Conservation (phyloP, 140 eudicot genomes). For the Anethum foeniculum region DNA sequence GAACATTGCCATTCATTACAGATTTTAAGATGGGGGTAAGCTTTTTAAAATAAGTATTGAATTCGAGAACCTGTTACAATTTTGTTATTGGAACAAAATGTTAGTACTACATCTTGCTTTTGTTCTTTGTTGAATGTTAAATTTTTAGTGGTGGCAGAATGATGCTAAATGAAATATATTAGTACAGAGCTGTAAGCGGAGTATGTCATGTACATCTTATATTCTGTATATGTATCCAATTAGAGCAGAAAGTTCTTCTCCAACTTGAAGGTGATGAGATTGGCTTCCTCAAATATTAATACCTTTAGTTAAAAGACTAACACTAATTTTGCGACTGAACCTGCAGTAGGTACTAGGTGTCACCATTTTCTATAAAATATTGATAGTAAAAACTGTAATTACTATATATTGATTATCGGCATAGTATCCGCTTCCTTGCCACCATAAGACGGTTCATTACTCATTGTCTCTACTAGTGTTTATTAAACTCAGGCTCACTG, state of each 20-base stretch:
- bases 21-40: constrained; percentile 92
- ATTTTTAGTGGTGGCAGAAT: not conserved
- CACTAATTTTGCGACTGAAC: not conserved
- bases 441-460: not conserved
- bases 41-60: not conserved
- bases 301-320: not conserved
- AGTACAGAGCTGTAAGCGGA: not conserved
- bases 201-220: not conserved
- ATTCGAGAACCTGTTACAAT: not conserved
- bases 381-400: not conserved
- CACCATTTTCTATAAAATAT: not conserved
- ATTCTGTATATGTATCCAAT: not conserved
- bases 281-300: not conserved
- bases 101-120: not conserved
- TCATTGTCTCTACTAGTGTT: not conserved
- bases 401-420: not conserved
- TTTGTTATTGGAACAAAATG: not conserved
- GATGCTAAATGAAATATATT: not conserved
- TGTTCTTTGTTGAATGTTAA: not conserved
- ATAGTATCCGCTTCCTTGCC: not conserved
- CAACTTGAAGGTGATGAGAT: not conserved
- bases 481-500: not conserved
- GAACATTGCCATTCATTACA: constrained; percentile 54
- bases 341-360: not conserved
- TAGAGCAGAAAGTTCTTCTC: not conserved